These are phyloP conservation scores for Colletotrichum zoysiae DNA, from an alignment of 2,329 filamentous ascomycete species.

Conservation along the genomic window DNA sequence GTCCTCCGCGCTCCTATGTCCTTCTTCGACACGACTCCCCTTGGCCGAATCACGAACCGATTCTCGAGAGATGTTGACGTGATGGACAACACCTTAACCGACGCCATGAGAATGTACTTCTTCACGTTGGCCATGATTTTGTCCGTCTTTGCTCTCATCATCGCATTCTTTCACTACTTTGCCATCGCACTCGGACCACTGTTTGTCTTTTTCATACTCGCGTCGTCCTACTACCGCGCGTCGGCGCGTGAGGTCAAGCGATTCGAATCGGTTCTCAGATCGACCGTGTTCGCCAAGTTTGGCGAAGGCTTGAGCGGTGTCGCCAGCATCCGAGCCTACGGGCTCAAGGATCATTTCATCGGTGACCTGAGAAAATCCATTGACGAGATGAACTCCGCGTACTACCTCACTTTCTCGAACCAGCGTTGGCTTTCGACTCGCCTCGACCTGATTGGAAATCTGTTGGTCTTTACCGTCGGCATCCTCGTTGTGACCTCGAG, in stretches of 20 bases:
- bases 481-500: slow-evolving; percentile 93
- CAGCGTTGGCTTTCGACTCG: slow-evolving; percentile 92
- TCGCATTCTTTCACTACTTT: slow-evolving; percentile 96
- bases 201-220: slow-evolving; percentile 82
- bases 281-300: slow-evolving; percentile 90
- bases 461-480: slow-evolving; percentile 87
- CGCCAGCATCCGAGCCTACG: slow-evolving; percentile 90
- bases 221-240: slow-evolving; percentile 87
- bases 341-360: slow-evolving; percentile 81
- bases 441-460: slow-evolving; percentile 85
- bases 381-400: slow-evolving; percentile 93
- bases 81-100: slow-evolving; percentile 93
- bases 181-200: slow-evolving; percentile 72
- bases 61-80: slow-evolving; percentile 96
- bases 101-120: slow-evolving; percentile 93
- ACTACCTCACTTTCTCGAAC: slow-evolving; percentile 95
- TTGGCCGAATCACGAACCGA: slow-evolving; percentile 95
- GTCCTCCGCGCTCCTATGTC: slow-evolving; percentile 83
- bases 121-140: slow-evolving; percentile 86
- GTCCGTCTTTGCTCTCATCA: slow-evolving; percentile 89
- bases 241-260: slow-evolving; percentile 96
- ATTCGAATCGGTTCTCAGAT: slow-evolving; percentile 90
- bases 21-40: slow-evolving; percentile 96
- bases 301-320: slow-evolving; percentile 88
- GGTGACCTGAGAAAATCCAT: slow-evolving; percentile 77